Conservation (phyloP, 2,329 filamentous ascomycete species). For the Xylariaceae sp. region DNA sequence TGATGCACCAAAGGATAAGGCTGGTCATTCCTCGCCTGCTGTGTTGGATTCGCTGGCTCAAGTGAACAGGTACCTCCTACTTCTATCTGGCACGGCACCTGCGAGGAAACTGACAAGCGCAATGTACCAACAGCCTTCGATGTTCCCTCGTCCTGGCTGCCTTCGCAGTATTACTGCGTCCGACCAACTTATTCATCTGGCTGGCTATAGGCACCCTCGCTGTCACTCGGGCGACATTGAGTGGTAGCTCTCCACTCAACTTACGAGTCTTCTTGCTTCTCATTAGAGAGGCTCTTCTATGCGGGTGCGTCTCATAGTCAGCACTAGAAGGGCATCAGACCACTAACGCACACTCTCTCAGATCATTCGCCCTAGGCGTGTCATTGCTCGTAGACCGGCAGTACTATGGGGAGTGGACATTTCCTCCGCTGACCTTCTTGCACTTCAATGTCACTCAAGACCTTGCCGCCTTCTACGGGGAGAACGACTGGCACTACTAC, state of each 20-base stretch:
- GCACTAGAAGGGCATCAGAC: not conserved
- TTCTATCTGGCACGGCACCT: not conserved
- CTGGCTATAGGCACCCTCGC: slow-evolving; percentile 52
- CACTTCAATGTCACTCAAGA: slow-evolving; percentile 86
- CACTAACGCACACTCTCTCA: slow-evolving; percentile 4
- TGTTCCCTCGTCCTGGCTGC: slow-evolving; percentile 68
- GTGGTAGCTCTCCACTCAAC: slow-evolving; percentile 33
- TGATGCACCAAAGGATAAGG: slow-evolving; percentile 30
- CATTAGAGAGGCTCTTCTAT: slow-evolving; percentile 56
- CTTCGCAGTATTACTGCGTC: slow-evolving; percentile 75
- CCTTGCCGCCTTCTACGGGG: slow-evolving; percentile 86
- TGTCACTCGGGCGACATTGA: slow-evolving; percentile 34
- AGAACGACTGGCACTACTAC: slow-evolving; percentile 89
- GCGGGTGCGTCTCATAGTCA: slow-evolving; percentile 36
- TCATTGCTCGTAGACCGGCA: slow-evolving; percentile 64
- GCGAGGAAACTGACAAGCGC: not conserved
- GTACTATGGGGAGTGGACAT: slow-evolving; percentile 81
- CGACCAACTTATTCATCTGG: slow-evolving; percentile 88
- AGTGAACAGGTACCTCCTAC: slow-evolving; percentile 23
- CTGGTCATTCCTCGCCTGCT: slow-evolving; percentile 26
- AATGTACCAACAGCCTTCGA: slow-evolving; percentile 37
- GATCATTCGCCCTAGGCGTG: slow-evolving; percentile 49
- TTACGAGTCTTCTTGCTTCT: slow-evolving; percentile 43
- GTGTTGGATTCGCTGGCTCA: slow-evolving; percentile 21
- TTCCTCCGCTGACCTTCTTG: slow-evolving; percentile 80